Percentiles rank a stretch among this genome's conserved stretches.
Evolutionary conservation across 352 stramenopile species (phyloP).

Genomic region (Pythium coloratum): DNA sequence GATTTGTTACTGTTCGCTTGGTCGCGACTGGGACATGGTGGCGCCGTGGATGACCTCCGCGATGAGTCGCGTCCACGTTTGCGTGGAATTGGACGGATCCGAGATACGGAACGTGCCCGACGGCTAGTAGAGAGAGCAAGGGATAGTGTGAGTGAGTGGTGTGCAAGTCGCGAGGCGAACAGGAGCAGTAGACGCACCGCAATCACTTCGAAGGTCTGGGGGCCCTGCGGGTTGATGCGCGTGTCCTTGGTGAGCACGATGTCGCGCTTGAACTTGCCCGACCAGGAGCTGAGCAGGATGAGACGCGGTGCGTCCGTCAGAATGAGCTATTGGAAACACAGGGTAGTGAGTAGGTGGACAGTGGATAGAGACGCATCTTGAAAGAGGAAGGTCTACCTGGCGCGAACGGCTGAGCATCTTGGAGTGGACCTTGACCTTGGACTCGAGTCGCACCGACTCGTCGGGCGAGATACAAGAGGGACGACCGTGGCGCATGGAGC

Average conservation of each 20-base stretch:
- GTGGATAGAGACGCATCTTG: neutral
- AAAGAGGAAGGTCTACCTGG: constrained; percentile 36
- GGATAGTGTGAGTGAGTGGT: neutral
- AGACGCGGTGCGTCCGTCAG: constrained; percentile 72
- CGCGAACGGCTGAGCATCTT: constrained; percentile 80
- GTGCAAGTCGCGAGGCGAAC: neutral
- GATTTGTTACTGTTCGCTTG: constrained; percentile 10
- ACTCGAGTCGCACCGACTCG: constrained; percentile 69
- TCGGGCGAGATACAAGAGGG: constrained; percentile 64
- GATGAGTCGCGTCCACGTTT: constrained; percentile 64
- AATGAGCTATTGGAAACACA: constrained; percentile 39
- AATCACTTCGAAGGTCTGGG: constrained; percentile 77
- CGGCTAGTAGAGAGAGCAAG: constrained; percentile 30
- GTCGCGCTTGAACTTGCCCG: constrained; percentile 72
- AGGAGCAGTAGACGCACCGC: constrained; percentile 40
- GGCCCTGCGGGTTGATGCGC: constrained; percentile 68
- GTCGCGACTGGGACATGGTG: constrained; percentile 21
- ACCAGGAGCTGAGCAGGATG: constrained; percentile 68
- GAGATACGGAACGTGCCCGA: constrained; percentile 63
- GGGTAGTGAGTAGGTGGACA: neutral
- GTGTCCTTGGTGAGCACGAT: constrained; percentile 60
- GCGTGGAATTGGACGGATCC: constrained; percentile 55
- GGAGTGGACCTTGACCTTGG: constrained; percentile 73
- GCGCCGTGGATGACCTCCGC: constrained; percentile 29
- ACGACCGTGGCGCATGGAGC: constrained; percentile 50